Base-by-base conservation (phyloP, 768 basidiomycete genomes). In the Hericium coralloides region DNA sequence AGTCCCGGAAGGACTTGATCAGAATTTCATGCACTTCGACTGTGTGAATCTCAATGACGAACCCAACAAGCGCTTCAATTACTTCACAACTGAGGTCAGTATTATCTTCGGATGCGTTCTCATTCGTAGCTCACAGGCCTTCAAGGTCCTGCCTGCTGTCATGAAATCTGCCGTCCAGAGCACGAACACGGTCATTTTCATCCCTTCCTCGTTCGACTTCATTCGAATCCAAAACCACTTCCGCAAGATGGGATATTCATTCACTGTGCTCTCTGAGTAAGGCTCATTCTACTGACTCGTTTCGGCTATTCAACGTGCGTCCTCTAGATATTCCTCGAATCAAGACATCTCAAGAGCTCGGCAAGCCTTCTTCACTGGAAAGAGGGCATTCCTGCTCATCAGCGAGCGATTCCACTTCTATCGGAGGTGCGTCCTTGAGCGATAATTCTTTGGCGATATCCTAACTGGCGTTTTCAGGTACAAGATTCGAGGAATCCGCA, bases 401-500 rank as follows among this genome's bases (percentile, higher is more conserved):
- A 95, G 90, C 64, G 97, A 99, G 68, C 84, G 97, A n/a, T 98
- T 98, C 77, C 95, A 99, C 70, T 99, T 98, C 70, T 98, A 92
- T 78, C 83, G 91, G 60, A 77, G 93, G 87, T 85, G 47, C 47
- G 15, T 68, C 2, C 23, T 48, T 10, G 55, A 47, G 45, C 18
- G 53, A 18, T 22, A 52, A 18, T 22, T 23, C 10, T 26, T 53
- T 38, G n/a, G n/a, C n/a, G n/a, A 31, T 12, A 53, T 50, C 59
- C 26, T 26, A 10, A 48, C 55, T 17, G 4, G 18, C 23, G 2
- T 25, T 18, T 61, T 18, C 65, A 92, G 93, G 57, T 98, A 98
- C 74, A 92, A 91, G 63, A 83, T 98, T 52, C 79, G 94, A 62
- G 97, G 95, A 6, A 90, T 92, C 58, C 86, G 89, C 52, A 98